Base-by-base conservation (phyloP, 164 flowering plant genomes). In the Chimonanthus praecox region DNA sequence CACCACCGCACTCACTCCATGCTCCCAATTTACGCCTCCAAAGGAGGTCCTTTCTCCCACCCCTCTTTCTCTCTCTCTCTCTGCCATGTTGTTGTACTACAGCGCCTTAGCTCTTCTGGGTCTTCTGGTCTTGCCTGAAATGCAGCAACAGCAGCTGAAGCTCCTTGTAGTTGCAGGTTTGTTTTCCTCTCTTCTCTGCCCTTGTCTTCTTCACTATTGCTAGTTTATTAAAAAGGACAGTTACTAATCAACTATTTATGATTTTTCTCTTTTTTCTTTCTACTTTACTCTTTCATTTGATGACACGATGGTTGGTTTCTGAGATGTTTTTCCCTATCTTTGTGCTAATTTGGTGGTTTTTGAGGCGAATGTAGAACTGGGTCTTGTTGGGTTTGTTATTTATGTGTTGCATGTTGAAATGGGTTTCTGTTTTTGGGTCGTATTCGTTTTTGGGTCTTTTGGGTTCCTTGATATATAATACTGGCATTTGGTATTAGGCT, bases 91-190 rank as follows among this genome's bases (percentile, higher is more conserved):
- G 64, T 58, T 73, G 60, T 10, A 67, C 51, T 49, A 20, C 33
- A 5, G 77, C 62, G 54, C 63, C 15, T 49, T 45, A 15, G 62
- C 70, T 48, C 69, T 84, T 66, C 21, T 84, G 71, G 77, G 69
- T 58, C 65, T 82, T 0, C 69, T 85, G 11, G 72, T 64, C 3
- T 82, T 82, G 75, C 80, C 83, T 58, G 72, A 65, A 79, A 78
- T 83, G 79, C 84, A 61, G 33, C 74, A 69, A 69, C 33, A 33
- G 33, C 33, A 33, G 33, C 33, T 33, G 33, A 1, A 33, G 33
- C 33, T 33, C 33, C 72, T 58, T 20, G 74, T 60, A 58, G 71
- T 76, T 66, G 71, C 82, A 60, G 71, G 73, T 70, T 49, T 48
- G 16, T 51, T 33, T 50, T 45, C 65, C 15, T 64, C 67, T 76